phyloP scores from a whole-genome alignment of 495 filamentous ascomycete genomes.

The Aspergillus heteromorphus region DNA sequence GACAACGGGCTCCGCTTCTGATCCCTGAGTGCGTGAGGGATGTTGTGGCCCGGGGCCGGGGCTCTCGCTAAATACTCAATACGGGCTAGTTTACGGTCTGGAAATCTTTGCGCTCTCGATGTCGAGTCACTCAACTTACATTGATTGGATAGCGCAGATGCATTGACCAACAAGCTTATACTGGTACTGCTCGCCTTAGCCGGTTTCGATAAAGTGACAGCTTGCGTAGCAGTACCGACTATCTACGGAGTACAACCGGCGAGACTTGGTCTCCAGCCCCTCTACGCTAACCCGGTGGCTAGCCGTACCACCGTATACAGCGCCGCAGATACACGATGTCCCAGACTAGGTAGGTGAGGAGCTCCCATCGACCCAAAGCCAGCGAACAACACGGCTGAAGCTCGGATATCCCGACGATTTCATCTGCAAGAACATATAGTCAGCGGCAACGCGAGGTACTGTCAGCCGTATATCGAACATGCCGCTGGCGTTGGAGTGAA shows the following conservation, averaged over 20 bases:
- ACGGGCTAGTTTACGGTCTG: not conserved
- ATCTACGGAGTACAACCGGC: slow-evolving; percentile 10
- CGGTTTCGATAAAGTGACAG: slow-evolving; percentile 2
- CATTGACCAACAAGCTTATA: slow-evolving; percentile 10
- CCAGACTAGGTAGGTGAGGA: not conserved
- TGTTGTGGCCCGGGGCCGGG: not conserved
- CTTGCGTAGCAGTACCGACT: too few species aligned
- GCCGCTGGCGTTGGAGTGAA: too few species aligned
- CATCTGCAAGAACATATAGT: not conserved
- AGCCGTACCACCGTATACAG: not conserved
- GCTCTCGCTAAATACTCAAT: not conserved
- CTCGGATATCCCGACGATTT: not conserved
- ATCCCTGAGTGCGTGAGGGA: not conserved
- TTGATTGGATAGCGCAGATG: slow-evolving; percentile 2
- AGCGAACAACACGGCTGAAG: not conserved
- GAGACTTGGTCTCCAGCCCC: slow-evolving; percentile 5
- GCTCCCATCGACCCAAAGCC: not conserved
- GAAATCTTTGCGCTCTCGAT: not conserved
- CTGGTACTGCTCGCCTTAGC: not conserved
- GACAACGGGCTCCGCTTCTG: slow-evolving; percentile 1
- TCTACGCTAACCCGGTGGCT: not conserved
- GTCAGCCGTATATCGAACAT: too few species aligned
- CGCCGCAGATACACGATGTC: not conserved
- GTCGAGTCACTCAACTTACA: not conserved
- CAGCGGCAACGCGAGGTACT: not conserved